These are phyloP conservation scores for grape (Vitis vinifera) DNA, from an alignment of 164 flowering plant species.

Conservation along the genomic window ASM3070453v1 NC_081818.1:29096501-29097000, in stretches of 20 bases:
- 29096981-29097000: conserved; percentile 36
- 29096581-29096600: conserved; percentile 68
- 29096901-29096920: conserved; percentile 33
- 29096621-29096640: conserved; percentile 67
- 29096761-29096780: conserved; percentile 28
- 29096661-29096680: conserved; percentile 53
- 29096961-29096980: conserved; percentile 38
- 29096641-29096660: conserved; percentile 57
- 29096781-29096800: conserved; percentile 20
- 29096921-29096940: conserved; percentile 31
- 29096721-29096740: conserved; percentile 50
- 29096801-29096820: conserved; percentile 28
- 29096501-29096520: conserved; percentile 85
- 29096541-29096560: conserved; percentile 82
- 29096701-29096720: conserved; percentile 57
- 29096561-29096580: conserved; percentile 74
- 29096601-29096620: conserved; percentile 44
- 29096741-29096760: conserved; percentile 46
- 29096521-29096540: conserved; percentile 92
- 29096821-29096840: conserved; percentile 22
- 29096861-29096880: conserved; percentile 22
- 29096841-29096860: conserved; percentile 35
- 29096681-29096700: conserved; percentile 56
- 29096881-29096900: conserved; percentile 31
- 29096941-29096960: conserved; percentile 25